Conservation (phyloP, 1,139 yeast species). For the Yamadazyma siamensis region DNA sequence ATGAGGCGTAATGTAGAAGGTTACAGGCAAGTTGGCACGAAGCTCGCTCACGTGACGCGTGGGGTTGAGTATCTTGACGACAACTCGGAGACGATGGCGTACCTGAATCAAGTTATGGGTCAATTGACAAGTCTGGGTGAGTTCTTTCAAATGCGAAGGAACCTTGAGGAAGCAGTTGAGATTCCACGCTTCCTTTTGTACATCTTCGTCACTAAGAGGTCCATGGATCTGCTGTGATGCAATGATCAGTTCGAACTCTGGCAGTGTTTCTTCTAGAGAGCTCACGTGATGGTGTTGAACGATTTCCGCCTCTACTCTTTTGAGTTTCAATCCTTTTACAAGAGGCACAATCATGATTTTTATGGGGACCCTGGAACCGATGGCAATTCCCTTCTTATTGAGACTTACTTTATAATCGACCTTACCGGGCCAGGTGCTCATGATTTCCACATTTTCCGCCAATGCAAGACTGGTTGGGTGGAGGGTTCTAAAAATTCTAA, state of each 20-base stretch:
- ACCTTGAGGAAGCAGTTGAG: conserved; percentile 46
- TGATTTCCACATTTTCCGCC: conserved; percentile 55
- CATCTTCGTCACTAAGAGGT: conserved; percentile 16
- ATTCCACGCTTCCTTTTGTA: conserved; percentile 48
- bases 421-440: conserved; percentile 63
- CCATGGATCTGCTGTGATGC: conserved; percentile 27
- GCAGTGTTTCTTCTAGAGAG: conserved; percentile 39
- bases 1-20: conserved; percentile 54
- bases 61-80: conserved; percentile 52
- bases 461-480: conserved; percentile 49
- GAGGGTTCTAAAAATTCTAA: conserved; percentile 47
- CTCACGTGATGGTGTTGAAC: conserved; percentile 47
- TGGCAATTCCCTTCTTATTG: conserved; percentile 55
- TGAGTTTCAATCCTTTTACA: conserved; percentile 50
- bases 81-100: conserved; percentile 58
- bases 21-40: conserved; percentile 64
- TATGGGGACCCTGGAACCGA: conserved; percentile 56
- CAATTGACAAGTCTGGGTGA: conserved; percentile 58
- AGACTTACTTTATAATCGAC: conserved; percentile 60
- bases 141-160: conserved; percentile 48
- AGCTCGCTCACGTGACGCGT: conserved; percentile 68
- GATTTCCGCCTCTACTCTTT: conserved; percentile 46
- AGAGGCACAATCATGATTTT: conserved; percentile 56
- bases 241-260: conserved; percentile 38
- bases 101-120: conserved; percentile 49